Evolutionary conservation across 2,329 filamentous ascomycete species (phyloP).

Genomic region (Hypoxylon sp.): DNA sequence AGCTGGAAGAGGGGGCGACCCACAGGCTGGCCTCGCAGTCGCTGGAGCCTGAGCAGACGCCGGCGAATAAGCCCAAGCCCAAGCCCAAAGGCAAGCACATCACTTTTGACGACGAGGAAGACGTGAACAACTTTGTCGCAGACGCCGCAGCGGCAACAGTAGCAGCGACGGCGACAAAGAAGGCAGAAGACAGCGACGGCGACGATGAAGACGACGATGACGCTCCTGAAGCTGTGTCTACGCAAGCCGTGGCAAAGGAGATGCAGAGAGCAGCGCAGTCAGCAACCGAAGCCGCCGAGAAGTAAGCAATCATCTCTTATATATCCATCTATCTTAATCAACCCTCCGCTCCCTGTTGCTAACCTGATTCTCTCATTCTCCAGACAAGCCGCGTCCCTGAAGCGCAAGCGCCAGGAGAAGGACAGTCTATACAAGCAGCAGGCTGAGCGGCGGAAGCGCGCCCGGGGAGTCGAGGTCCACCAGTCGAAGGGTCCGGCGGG

Average conservation of each 20-base stretch:
- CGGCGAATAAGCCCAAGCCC: constrained; percentile 19
- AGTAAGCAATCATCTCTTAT: constrained; percentile 57
- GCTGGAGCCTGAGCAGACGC: constrained; percentile 29
- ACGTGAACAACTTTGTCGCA: constrained; percentile 45
- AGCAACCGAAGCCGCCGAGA: constrained; percentile 58
- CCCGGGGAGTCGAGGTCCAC: constrained; percentile 22
- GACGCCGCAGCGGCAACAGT: constrained; percentile 35
- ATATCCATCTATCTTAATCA: neutral
- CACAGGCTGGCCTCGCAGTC: constrained; percentile 39
- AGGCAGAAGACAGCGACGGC: constrained; percentile 25
- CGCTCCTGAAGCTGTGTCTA: constrained; percentile 67
- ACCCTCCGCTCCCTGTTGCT: neutral
- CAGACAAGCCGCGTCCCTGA: constrained; percentile 60
- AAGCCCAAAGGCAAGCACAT: constrained; percentile 44
- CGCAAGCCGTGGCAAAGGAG: constrained; percentile 56
- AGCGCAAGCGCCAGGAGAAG: constrained; percentile 63
- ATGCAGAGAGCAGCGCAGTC: constrained; percentile 56
- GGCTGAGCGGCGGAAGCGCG: constrained; percentile 58
- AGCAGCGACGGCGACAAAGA: neutral
- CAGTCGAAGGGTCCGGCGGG: constrained; percentile 10
- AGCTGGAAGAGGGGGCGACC: constrained; percentile 44
- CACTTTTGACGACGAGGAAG: constrained; percentile 46
- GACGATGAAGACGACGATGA: constrained; percentile 57
- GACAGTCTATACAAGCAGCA: constrained; percentile 64
- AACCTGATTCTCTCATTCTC: constrained; percentile 20